These are phyloP conservation scores for Thalassia testudinum DNA, from an alignment of 116 monocot species.

Conservation along the genomic window DNA sequence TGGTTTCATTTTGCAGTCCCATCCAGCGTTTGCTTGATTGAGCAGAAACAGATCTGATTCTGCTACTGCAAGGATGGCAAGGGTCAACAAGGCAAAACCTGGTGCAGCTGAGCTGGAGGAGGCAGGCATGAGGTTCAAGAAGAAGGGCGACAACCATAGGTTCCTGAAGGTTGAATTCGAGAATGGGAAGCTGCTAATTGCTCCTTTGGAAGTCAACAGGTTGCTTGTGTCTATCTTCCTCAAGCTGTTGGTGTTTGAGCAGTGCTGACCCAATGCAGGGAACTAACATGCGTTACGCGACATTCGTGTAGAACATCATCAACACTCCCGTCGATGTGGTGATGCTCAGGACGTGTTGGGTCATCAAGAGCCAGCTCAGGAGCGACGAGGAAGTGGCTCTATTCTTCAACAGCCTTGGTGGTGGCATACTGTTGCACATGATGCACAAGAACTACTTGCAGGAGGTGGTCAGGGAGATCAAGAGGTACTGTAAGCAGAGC, in stretches of 20 bases:
- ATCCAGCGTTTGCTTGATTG: too few species aligned
- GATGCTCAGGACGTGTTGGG: conserved; percentile 1
- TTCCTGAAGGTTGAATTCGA: conserved; percentile 6
- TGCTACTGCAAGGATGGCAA: too few species aligned
- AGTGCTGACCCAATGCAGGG: background rate
- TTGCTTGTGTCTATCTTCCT: background rate
- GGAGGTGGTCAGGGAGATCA: conserved; percentile 8
- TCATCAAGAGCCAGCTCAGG: conserved; percentile 10
- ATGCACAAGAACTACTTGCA: conserved; percentile 3
- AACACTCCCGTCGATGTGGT: conserved; percentile 9
- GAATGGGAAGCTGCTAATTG: conserved; percentile 5
- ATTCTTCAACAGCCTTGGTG: conserved; percentile 11
- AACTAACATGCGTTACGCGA: conserved; percentile 4
- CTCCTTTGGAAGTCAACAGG: background rate
- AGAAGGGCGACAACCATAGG: background rate
- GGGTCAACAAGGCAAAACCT: too few species aligned
- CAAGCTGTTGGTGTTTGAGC: conserved; percentile 19
- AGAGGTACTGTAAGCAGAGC: background rate
- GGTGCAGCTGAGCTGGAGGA: too few species aligned
- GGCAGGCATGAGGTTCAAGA: too few species aligned
- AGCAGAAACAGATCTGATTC: too few species aligned
- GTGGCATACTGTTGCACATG: background rate
- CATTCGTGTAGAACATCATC: conserved; percentile 16
- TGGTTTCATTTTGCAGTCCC: too few species aligned
- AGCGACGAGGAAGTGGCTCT: conserved; percentile 5